phyloP scores from a whole-genome alignment of 1,284 basidiomycete genomes.

The Microstroma glucosiphilum region DNA sequence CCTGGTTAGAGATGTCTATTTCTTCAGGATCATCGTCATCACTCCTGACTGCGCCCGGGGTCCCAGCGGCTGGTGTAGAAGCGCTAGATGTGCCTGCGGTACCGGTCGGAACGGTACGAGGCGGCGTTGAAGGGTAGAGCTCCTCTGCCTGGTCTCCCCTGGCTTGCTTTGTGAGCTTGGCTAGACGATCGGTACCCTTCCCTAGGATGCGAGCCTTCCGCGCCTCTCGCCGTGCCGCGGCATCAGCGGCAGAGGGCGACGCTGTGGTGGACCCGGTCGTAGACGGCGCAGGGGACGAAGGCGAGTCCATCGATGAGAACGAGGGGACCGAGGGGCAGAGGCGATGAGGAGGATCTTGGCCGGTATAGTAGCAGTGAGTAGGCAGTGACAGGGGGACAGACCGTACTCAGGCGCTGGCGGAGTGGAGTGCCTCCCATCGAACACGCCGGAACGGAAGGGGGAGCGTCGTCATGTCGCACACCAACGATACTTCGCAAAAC shows the following conservation, averaged over 20 bases:
- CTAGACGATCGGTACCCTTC: slow-evolving; percentile 43
- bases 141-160: slow-evolving; percentile 38
- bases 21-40: slow-evolving; percentile 31
- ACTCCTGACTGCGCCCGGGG: neutral
- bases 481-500: too few relatives aligned
- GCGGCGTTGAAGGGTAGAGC: slow-evolving; percentile 27
- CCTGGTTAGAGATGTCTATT: slow-evolving; percentile 16
- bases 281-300: neutral
- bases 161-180: slow-evolving; percentile 46
- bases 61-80: neutral
- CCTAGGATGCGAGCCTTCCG: slow-evolving; percentile 46
- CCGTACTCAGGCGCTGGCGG: neutral
- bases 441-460: too few relatives aligned
- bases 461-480: too few relatives aligned
- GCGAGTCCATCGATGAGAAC: neutral
- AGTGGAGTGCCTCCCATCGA: too few relatives aligned
- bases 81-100: neutral
- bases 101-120: neutral
- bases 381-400: neutral
- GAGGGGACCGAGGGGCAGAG: too few relatives aligned
- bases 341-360: too few relatives aligned
- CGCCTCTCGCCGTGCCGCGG: slow-evolving; percentile 45
- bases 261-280: neutral
- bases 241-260: slow-evolving; percentile 14
- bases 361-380: neutral